Evolutionary conservation across 2,329 filamentous ascomycete genomes (phyloP).

Genomic region (Lecanicillium sp.): DNA sequence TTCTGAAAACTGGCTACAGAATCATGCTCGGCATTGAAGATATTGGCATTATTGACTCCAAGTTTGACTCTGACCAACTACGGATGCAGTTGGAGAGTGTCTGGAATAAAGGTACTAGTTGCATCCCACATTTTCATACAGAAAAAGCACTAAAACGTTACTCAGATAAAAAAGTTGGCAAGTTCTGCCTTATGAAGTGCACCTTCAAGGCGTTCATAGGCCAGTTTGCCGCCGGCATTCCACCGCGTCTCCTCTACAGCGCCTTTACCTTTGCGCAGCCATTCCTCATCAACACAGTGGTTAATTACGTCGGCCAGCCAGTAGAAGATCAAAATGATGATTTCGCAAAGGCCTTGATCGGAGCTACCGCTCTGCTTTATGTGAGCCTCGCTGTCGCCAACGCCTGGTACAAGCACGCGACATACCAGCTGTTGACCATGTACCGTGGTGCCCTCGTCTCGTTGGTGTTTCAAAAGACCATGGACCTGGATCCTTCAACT

Average conservation of each 20-base stretch:
- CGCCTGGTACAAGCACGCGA: slow-evolving; percentile 24
- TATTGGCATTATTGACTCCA: slow-evolving; percentile 19
- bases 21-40: slow-evolving; percentile 16
- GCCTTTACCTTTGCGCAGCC: slow-evolving; percentile 38
- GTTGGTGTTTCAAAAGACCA: slow-evolving; percentile 41
- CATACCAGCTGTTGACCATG: slow-evolving; percentile 28
- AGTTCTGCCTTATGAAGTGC: slow-evolving; percentile 16
- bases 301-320: slow-evolving; percentile 22
- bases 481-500: slow-evolving; percentile 21
- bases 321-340: slow-evolving; percentile 16
- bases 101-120: slow-evolving; percentile 16
- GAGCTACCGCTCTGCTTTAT: slow-evolving; percentile 31
- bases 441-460: slow-evolving; percentile 28
- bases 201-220: slow-evolving; percentile 20
- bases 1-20: slow-evolving; percentile 19
- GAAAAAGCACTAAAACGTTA: not conserved
- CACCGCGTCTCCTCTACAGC: slow-evolving; percentile 28
- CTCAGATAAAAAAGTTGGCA: slow-evolving; percentile 14
- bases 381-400: slow-evolving; percentile 30
- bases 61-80: slow-evolving; percentile 17
- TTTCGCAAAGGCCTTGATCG: slow-evolving; percentile 29
- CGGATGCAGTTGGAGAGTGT: slow-evolving; percentile 11
- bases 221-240: slow-evolving; percentile 22
- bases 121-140: not conserved
- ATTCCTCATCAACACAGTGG: slow-evolving; percentile 30